phyloP scores from a whole-genome alignment of 2,329 filamentous ascomycete genomes.

The Domatiomyces globalis region DNA sequence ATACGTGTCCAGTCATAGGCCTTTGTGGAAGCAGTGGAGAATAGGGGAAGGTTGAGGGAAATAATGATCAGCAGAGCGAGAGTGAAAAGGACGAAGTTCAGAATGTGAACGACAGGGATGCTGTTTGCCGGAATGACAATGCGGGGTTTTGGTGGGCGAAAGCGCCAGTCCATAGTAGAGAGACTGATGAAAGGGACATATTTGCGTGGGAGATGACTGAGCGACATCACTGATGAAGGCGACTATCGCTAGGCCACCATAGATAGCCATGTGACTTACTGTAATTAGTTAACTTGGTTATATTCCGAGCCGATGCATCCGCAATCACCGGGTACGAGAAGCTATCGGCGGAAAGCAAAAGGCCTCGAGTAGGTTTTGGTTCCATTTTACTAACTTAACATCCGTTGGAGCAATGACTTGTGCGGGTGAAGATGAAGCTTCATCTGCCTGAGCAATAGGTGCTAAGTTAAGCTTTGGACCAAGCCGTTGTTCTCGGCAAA shows the following conservation, averaged over 20 bases:
- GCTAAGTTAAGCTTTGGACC: neutral
- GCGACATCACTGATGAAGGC: neutral
- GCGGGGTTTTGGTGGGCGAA: slow-evolving; percentile 3
- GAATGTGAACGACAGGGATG: neutral
- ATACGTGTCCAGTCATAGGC: slow-evolving; percentile 32
- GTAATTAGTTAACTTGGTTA: no score
- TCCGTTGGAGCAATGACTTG: no score
- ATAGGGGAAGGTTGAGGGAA: slow-evolving; percentile 1
- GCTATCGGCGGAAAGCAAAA: no score
- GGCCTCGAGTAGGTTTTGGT: no score
- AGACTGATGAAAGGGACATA: neutral
- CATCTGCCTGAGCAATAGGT: no score
- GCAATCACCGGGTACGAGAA: no score
- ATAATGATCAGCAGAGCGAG: neutral
- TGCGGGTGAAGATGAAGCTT: no score
- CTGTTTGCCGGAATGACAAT: neutral
- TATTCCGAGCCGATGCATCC: no score
- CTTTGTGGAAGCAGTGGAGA: slow-evolving; percentile 2
- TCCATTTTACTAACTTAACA: no score
- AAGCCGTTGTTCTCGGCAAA: neutral
- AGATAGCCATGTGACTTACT: neutral
- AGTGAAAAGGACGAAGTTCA: neutral
- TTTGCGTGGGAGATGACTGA: neutral
- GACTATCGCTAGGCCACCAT: no score
- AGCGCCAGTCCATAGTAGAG: neutral